Conservation (phyloP, 2,329 filamentous ascomycete species). For the Xylaria digitata region DNA sequence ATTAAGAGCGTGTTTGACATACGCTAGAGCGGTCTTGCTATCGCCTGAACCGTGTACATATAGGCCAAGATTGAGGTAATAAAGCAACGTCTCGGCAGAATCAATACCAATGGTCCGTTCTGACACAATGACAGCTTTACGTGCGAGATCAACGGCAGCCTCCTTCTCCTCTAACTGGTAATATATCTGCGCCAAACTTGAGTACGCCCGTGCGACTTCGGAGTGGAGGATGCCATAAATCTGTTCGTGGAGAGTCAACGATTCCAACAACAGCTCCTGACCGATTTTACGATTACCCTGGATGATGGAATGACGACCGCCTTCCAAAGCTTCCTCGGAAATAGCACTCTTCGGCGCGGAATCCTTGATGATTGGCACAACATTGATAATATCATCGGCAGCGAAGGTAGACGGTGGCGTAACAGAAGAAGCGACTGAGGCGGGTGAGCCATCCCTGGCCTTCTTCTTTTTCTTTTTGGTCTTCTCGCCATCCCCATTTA, state of each 20-base stretch:
- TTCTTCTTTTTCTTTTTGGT: slow-evolving; percentile 73
- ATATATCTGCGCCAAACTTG: slow-evolving; percentile 93
- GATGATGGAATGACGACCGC: slow-evolving; percentile 93
- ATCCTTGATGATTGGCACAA: slow-evolving; percentile 96
- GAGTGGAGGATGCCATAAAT: slow-evolving; percentile 98
- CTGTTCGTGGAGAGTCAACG: slow-evolving; percentile 94
- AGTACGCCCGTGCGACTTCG: slow-evolving; percentile 95
- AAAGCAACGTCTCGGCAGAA: slow-evolving; percentile 90
- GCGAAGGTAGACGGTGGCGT: slow-evolving; percentile 71
- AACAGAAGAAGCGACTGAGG: slow-evolving; percentile 57
- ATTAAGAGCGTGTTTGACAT: slow-evolving; percentile 91
- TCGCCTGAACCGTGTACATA: slow-evolving; percentile 94
- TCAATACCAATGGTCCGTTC: slow-evolving; percentile 95
- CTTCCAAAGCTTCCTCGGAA: slow-evolving; percentile 95
- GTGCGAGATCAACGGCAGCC: slow-evolving; percentile 91
- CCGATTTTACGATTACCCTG: slow-evolving; percentile 96
- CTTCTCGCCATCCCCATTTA: slow-evolving; percentile 60
- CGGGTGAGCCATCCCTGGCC: slow-evolving; percentile 64
- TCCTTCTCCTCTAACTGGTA: slow-evolving; percentile 99
- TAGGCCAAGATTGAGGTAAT: slow-evolving; percentile 94
- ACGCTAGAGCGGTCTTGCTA: slow-evolving; percentile 85
- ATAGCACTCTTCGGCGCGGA: slow-evolving; percentile 89
- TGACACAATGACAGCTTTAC: slow-evolving; percentile 95
- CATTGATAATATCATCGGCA: slow-evolving; percentile 87
- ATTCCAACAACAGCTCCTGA: slow-evolving; percentile 95